Evolutionary conservation across 306 rosid species (phyloP).

Genomic region (Dryas drummondii): DNA sequence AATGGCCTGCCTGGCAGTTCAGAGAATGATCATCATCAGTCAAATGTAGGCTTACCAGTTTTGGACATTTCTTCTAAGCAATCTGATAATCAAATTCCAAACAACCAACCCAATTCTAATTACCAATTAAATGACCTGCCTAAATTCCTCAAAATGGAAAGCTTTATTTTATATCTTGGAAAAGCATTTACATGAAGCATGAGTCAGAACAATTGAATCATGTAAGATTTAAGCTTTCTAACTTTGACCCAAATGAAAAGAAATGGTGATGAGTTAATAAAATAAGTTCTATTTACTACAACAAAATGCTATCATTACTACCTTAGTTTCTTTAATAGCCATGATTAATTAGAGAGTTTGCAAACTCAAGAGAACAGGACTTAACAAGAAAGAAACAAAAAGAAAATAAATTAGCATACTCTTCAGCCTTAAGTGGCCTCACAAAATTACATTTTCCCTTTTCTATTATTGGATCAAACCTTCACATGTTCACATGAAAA

Average conservation of each 20-base stretch:
- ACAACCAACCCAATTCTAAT: too few species aligned
- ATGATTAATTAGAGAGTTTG: not conserved
- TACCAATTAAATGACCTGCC: too few species aligned
- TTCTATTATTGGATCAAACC: not conserved
- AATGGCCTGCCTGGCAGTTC: not conserved
- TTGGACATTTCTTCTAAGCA: too few species aligned
- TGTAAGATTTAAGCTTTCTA: too few species aligned
- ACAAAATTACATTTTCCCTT: not conserved
- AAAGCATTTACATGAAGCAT: too few species aligned
- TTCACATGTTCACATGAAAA: not conserved
- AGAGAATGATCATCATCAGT: not conserved
- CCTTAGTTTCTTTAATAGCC: not conserved
- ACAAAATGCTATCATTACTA: not conserved
- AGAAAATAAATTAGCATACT: not conserved
- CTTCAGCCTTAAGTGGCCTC: not conserved
- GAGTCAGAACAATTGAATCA: too few species aligned
- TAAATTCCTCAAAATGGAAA: too few species aligned
- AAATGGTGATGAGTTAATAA: not conserved
- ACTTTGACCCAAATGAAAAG: too few species aligned
- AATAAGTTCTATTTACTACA: not conserved
- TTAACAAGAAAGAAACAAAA: not conserved
- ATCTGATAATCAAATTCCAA: too few species aligned
- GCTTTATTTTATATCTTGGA: too few species aligned
- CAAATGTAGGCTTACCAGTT: not conserved
- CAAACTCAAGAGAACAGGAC: not conserved